Evolutionary conservation across 2,329 filamentous ascomycete species (phyloP), one percentile per base, ranked within the genome.

Genomic region (Neocatenulostroma microsporum): DNA sequence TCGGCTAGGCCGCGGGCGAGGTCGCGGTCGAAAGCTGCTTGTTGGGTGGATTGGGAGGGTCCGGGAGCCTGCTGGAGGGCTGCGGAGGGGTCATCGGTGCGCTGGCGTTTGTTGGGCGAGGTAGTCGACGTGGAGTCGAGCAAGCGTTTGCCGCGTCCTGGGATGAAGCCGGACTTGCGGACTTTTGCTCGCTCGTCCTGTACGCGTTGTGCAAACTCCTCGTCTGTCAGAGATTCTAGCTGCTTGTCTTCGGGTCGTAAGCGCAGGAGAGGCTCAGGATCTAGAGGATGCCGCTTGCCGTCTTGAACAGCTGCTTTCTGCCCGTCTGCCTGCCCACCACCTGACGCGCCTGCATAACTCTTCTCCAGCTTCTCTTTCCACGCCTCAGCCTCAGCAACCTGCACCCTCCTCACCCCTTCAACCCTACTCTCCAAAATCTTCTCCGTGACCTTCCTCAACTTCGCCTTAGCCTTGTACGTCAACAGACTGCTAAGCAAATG

Each of bases 401-500:
- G 78, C 45, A 80, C 72, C 46, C 75, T 74, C 45, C 74, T 73
- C 44, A 94, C 63, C 35, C 74, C 69, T 30, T 79, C 72, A 33
- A 84, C 66, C 21, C 84, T 77, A 48, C 76, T 80, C 39, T 78
- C 75, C 44, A 82, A 73, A 44, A 95, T 83, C 10, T 76, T 76
- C 47, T 84, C 78, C 47, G 81, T 88, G 12, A 95, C 79, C 44
- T 76, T 80, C 48, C 78, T 79, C 36, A 98, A 65, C 58, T 82
- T 86, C 2, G 87, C 86, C 59, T 84, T 87, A 21, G 91, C 86
- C 65, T 96, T 96, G 79, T 85, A 95, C 1, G 94, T 78, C 5
- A 83, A 70, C 45, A 98, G 67, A 56, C 81, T 93, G 48, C 80
- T 80, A 43, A 98, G 69, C 12, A 98, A 70, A 57, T 94, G 85